Base-by-base conservation (phyloP, 2,329 filamentous ascomycete genomes). In the Diplocarpon mali region DNA sequence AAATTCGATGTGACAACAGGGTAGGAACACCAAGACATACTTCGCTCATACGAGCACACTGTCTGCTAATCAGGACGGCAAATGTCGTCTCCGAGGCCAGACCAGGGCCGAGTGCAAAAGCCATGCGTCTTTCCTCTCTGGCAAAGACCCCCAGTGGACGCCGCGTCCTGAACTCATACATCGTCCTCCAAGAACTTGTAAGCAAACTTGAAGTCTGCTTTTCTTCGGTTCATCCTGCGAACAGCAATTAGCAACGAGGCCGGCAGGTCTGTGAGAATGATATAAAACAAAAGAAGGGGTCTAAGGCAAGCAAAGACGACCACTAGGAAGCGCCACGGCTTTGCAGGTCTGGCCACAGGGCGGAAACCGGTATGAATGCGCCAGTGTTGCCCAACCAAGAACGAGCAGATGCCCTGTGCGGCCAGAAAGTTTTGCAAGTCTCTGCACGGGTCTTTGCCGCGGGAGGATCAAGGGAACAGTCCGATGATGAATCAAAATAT, bases 121-220 rank as follows among this genome's bases (percentile, higher is more conserved):
- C 55, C 51, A 54, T 76, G 67, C 80, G 82, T 57, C 78, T 77
- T 65, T 24, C 68, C 81, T 38, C 83, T 62, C 78, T 73, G 65
- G 83, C 79, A 82, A 65, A 83, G 81, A 61, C 82, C 81, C 62
- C 81, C 62, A 78, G 45, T 69, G 52, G 79, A 83, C 80, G 83
- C 83, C 72, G 67, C 54, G 49, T 49, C 53, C 57, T 48, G 56
- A 54, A 57, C 76, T 70, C 61, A 82, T 59, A 95, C 76, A 66
- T 95, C 90, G 62, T 96, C 90, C 66, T 96, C 90, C 55, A 96
- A 75, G 68, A 92, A 96, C 67, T 94, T 94, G 72, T 96, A 96
- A 48, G 86, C 84, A 67, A 96, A 96, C 68, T 94, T 93, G 72
- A 96, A 96, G 65, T 96, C 90, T 45, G 87, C 89, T 71, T 96